Evolutionary conservation across 768 basidiomycete species (phyloP).

Genomic region (Strobilomyces dryophilus): DNA sequence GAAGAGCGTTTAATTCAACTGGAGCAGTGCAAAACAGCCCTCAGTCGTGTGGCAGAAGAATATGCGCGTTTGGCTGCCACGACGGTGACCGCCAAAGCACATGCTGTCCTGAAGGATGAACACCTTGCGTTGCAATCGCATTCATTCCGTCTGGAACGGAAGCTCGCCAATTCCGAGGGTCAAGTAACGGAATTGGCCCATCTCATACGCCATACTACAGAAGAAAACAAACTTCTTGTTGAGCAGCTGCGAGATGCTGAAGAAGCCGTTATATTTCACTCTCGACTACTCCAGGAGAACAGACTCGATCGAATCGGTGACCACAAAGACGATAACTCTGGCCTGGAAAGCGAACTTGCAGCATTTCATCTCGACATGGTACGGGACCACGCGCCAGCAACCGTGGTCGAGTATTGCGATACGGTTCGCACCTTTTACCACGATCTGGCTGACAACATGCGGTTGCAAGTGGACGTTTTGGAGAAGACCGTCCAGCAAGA

Average conservation of each 20-base stretch:
- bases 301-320: background rate
- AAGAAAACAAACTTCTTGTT: constrained; percentile 45
- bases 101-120: constrained; percentile 39
- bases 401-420: constrained; percentile 14
- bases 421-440: constrained; percentile 36
- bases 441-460: constrained; percentile 33
- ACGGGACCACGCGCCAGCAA: constrained; percentile 6
- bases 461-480: constrained; percentile 9
- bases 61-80: constrained; percentile 48
- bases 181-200: constrained; percentile 63
- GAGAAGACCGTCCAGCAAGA: constrained; percentile 14
- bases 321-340: background rate
- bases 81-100: constrained; percentile 36
- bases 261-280: constrained; percentile 16
- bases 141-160: constrained; percentile 56
- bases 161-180: constrained; percentile 61
- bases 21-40: constrained; percentile 43
- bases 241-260: constrained; percentile 16
- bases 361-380: constrained; percentile 16
- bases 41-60: constrained; percentile 49
- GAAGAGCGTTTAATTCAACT: constrained; percentile 46
- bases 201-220: constrained; percentile 54
- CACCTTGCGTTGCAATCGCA: constrained; percentile 38
- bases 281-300: constrained; percentile 9
- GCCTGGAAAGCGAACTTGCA: constrained; percentile 19